Percentiles rank a stretch among this genome's conserved stretches.
Conservation (phyloP, 1,139 yeast genomes). For the Candida sp. region DNA sequence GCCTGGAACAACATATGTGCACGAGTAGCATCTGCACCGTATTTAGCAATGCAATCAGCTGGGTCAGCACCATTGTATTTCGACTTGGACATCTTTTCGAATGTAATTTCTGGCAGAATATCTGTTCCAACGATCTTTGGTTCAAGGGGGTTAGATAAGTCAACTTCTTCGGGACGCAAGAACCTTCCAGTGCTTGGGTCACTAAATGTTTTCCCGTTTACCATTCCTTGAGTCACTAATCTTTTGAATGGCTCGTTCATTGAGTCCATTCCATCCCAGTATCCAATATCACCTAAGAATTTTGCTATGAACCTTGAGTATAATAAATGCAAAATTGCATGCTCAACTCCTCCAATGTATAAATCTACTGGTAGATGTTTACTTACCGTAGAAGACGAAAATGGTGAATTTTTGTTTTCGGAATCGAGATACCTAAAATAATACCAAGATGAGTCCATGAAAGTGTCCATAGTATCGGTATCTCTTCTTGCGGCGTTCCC, state of each 20-base stretch:
- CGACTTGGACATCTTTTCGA: conserved; percentile 95
- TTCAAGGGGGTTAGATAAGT: conserved; percentile 28
- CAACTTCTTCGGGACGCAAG: conserved; percentile 71
- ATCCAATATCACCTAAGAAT: conserved; percentile 60
- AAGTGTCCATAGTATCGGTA: conserved; percentile 98
- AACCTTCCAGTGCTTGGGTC: conserved; percentile 74
- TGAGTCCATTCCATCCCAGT: conserved; percentile 40
- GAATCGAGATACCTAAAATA: conserved; percentile 82
- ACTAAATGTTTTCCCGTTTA: conserved; percentile 80
- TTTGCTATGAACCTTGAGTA: conserved; percentile 85
- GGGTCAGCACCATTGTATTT: conserved; percentile 96
- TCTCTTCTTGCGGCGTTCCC: conserved; percentile 65
- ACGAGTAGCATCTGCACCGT: conserved; percentile 94
- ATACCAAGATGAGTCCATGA: conserved; percentile 98
- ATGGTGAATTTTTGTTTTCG: conserved; percentile 51
- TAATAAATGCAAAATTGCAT: conserved; percentile 86
- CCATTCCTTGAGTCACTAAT: conserved; percentile 96
- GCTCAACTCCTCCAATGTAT: conserved; percentile 95
- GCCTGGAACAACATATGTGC: conserved; percentile 96
- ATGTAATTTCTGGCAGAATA: conserved; percentile 50
- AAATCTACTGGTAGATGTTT: conserved; percentile 77
- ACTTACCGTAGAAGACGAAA: conserved; percentile 49
- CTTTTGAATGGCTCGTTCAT: conserved; percentile 77
- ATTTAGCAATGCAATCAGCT: conserved; percentile 62
- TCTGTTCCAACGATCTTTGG: conserved; percentile 53